phyloP scores from a whole-genome alignment of 306 rosid species.

The Cyamopsis tetragonoloba region DNA sequence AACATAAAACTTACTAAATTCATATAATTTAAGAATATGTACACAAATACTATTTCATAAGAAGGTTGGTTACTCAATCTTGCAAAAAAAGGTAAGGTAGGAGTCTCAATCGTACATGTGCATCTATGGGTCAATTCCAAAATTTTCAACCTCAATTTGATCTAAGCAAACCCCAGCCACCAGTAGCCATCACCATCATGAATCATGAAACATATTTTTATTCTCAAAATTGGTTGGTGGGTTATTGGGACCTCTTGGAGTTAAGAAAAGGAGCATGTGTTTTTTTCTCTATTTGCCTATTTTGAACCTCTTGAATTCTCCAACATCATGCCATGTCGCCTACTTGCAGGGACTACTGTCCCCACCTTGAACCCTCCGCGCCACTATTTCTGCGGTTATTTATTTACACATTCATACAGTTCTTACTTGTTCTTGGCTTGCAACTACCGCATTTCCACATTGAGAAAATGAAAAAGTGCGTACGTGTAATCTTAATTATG shows the following conservation, averaged over 20 bases:
- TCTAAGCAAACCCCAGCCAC: slow-evolving; percentile 8
- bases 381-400: background rate
- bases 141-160: background rate
- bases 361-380: background rate
- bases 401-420: too few species aligned
- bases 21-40: too few species aligned
- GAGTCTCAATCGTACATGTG: slow-evolving; percentile 4
- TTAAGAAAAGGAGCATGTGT: slow-evolving; percentile 4
- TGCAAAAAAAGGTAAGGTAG: background rate
- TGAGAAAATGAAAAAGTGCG: too few species aligned
- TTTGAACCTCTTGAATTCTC: background rate
- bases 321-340: background rate
- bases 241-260: slow-evolving; percentile 18
- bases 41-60: too few species aligned
- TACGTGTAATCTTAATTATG: too few species aligned
- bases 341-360: background rate
- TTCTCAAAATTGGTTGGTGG: slow-evolving; percentile 15
- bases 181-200: background rate
- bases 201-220: background rate
- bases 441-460: too few species aligned
- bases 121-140: slow-evolving; percentile 1
- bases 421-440: too few species aligned
- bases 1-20: too few species aligned
- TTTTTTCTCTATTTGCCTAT: background rate
- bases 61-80: too few species aligned